These are phyloP conservation scores for Carpinus fangiana DNA, from an alignment of 306 rosid genomes.

Conservation along the genomic window DNA sequence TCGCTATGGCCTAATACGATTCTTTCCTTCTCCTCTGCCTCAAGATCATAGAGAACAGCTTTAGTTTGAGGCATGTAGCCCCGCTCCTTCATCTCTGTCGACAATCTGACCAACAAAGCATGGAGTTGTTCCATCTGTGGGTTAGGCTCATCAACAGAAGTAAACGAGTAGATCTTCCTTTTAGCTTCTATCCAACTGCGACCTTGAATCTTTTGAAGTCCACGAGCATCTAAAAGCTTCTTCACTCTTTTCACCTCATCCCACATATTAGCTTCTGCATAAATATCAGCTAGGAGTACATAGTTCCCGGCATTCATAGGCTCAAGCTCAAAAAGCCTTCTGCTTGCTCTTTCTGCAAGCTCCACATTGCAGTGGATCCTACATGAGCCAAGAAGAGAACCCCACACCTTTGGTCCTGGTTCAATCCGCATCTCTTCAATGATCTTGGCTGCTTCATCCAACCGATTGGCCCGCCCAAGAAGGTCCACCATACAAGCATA, in stretches of 20 bases:
- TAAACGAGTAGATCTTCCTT: constrained; percentile 67
- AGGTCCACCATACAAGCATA: constrained; percentile 96
- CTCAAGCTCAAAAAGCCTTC: constrained; percentile 71
- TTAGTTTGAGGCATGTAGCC: constrained; percentile 72
- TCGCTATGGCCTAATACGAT: constrained; percentile 86
- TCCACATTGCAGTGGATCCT: constrained; percentile 80
- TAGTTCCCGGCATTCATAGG: constrained; percentile 87
- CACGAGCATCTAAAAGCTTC: constrained; percentile 59
- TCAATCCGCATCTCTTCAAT: constrained; percentile 71
- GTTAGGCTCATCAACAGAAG: constrained; percentile 61
- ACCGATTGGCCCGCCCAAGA: constrained; percentile 83
- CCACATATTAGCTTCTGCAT: constrained; percentile 76
- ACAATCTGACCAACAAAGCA: constrained; percentile 60
- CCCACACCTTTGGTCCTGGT: constrained; percentile 87
- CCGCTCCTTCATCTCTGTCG: constrained; percentile 69
- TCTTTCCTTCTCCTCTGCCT: constrained; percentile 81
- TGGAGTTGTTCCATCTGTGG: constrained; percentile 69
- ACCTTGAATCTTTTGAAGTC: constrained; percentile 75
- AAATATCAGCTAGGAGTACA: constrained; percentile 82
- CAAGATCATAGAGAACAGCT: constrained; percentile 73
- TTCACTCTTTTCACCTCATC: constrained; percentile 65
- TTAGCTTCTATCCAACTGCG: constrained; percentile 84
- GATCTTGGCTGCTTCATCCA: constrained; percentile 78
- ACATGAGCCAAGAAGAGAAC: constrained; percentile 86
- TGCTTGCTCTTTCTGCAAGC: constrained; percentile 83